Evolutionary conservation across 805 yeast genomes (phyloP).

Genomic region (Kuraishia molischiana): DNA sequence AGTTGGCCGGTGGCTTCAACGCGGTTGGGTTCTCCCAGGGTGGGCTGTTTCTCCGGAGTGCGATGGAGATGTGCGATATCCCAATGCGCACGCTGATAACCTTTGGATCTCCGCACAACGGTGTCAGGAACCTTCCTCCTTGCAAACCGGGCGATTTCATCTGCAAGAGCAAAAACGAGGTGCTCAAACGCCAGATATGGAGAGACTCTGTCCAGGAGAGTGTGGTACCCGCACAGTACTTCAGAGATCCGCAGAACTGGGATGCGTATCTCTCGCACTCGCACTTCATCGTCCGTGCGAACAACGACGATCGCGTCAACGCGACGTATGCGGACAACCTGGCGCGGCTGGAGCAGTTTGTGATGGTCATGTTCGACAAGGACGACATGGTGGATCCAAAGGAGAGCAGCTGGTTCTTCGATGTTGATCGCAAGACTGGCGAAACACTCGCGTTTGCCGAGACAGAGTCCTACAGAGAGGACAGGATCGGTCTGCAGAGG

Average conservation of each 20-base stretch:
- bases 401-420: conserved; percentile 61
- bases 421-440: conserved; percentile 34
- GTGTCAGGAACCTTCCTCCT: conserved; percentile 57
- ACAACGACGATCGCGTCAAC: conserved; percentile 44
- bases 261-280: conserved; percentile 48
- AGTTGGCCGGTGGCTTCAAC: conserved; percentile 48
- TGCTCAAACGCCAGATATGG: conserved; percentile 56
- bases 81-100: conserved; percentile 48
- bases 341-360: conserved; percentile 36
- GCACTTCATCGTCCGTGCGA: conserved; percentile 50
- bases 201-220: conserved; percentile 40
- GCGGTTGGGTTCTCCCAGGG: conserved; percentile 81
- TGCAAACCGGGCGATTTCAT: conserved; percentile 39
- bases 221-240: conserved; percentile 68
- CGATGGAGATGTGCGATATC: conserved; percentile 47
- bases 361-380: conserved; percentile 45
- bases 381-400: conserved; percentile 69
- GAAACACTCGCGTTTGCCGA: conserved; percentile 31
- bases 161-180: conserved; percentile 42
- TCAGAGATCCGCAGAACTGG: conserved; percentile 48
- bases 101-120: conserved; percentile 78
- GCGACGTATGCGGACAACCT: conserved; percentile 33
- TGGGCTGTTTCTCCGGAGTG: conserved; percentile 66
- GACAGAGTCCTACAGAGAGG: conserved; percentile 39
- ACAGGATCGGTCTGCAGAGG: conserved; percentile 48